Evolutionary conservation across 345 rosid species (phyloP), one percentile per base, ranked within the genome.

Genomic region (Citropsis articulata): DNA sequence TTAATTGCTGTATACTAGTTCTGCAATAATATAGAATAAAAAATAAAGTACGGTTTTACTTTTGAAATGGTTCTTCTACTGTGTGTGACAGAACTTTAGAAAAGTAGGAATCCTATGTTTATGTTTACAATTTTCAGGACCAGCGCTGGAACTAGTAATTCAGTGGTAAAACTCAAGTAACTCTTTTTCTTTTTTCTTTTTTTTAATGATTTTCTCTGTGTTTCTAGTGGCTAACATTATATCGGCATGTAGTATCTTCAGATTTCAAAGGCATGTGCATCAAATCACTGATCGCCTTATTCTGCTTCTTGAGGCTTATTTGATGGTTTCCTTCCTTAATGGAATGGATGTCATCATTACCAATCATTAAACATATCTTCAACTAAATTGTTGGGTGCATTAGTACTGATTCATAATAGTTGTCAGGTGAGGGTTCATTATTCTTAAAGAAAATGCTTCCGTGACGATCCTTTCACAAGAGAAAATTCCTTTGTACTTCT

Each of bases 311-410:
- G 57, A 18, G n/a, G 21, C 65, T 53, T 53, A 18, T 36, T 57
- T 9, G 28, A 31, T 35, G 67, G 57, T 16, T 62, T 65, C 38
- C n/a, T n/a, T n/a, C n/a, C 24, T 7, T 38, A 66, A 36, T 68
- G 48, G 56, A 68, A 38, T 33, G 27, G 36, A 56, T 36, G n/a
- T 77, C 36, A 6, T 77, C 28, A 77, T 67, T 55, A 19, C 28
- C 42, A 53, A 76, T 66, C 50, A 76, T 76, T 76, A 25, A 76
- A 57, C 14, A 16, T 36, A 24, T 72, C n/a, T 61, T 31, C 48
- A 65, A 68, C 40, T 30, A 64, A 73, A 63, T 38, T 33, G 25
- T 69, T 56, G 63, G 48, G 56, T 57, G 36, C 35, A 66, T 75
- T 65, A 18, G 35, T 56, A 38, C n/a, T n/a, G 28, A 28, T 71